phyloP scores from a whole-genome alignment of 371 early-diverging fungal genomes.

The Haplosporangium sp. region DNA sequence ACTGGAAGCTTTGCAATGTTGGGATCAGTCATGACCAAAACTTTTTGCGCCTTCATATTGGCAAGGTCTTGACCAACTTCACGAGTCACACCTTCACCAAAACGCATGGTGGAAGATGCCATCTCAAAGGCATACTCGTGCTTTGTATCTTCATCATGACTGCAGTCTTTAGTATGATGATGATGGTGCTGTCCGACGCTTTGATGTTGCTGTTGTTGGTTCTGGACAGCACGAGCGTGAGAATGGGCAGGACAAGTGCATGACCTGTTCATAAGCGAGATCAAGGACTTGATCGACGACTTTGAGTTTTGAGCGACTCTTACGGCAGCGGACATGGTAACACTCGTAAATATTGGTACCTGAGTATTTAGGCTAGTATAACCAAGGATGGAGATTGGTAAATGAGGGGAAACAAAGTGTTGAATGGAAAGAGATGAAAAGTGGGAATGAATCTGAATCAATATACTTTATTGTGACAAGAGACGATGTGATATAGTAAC shows the following conservation, averaged over 20 bases:
- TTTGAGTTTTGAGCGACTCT: slow-evolving; percentile 42
- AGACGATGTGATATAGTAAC: not conserved
- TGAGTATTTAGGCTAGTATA: too few species aligned
- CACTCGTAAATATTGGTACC: not conserved
- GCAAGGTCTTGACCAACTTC: slow-evolving; percentile 90
- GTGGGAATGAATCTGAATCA: not conserved
- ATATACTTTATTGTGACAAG: too few species aligned
- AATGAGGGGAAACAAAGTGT: too few species aligned
- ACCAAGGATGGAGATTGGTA: not conserved
- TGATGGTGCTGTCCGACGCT: slow-evolving; percentile 13
- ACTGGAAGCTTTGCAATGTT: slow-evolving; percentile 83
- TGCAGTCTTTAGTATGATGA: slow-evolving; percentile 36
- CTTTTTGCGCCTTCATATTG: slow-evolving; percentile 84
- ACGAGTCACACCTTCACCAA: slow-evolving; percentile 86
- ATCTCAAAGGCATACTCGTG: slow-evolving; percentile 89
- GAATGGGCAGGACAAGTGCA: slow-evolving; percentile 54
- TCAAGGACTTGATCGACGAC: slow-evolving; percentile 50
- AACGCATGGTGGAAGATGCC: slow-evolving; percentile 92
- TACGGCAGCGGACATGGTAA: slow-evolving; percentile 41
- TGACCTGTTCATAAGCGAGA: slow-evolving; percentile 55
- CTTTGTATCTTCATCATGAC: slow-evolving; percentile 13
- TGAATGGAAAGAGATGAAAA: not conserved
- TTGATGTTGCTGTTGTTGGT: slow-evolving; percentile 12
- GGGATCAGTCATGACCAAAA: slow-evolving; percentile 88
- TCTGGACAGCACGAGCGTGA: slow-evolving; percentile 28